Evolutionary conservation across 1,284 basidiomycete species (phyloP).

Genomic region (Cystobasidium sp.): DNA sequence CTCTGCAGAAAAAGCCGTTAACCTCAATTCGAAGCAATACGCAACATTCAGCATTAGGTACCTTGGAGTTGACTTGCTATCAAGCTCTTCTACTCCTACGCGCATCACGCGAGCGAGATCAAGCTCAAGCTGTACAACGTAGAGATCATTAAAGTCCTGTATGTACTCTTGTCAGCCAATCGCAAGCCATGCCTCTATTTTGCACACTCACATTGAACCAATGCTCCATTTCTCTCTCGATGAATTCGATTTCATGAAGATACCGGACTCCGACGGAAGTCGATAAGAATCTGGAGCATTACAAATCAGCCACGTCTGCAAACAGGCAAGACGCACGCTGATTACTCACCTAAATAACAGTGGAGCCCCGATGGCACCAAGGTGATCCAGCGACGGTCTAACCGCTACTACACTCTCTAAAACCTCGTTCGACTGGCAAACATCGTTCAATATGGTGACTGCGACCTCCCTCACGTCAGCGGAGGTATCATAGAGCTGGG

Average conservation of each 20-base stretch:
- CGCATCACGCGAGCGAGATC: constrained; percentile 77
- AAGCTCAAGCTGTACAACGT: constrained; percentile 84
- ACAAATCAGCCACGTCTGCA: not conserved
- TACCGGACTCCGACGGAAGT: constrained; percentile 91
- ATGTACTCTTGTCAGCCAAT: not conserved
- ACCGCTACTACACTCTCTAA: constrained; percentile 90
- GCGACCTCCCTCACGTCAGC: constrained; percentile 88
- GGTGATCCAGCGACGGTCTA: constrained; percentile 90
- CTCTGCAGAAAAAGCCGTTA: constrained; percentile 7
- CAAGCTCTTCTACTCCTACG: constrained; percentile 54
- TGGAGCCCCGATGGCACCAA: constrained; percentile 88
- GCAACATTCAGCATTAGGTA: not conserved
- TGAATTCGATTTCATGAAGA: constrained; percentile 86
- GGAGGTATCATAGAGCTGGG: constrained; percentile 91
- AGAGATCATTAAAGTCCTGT: constrained; percentile 82
- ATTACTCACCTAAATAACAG: constrained; percentile 76
- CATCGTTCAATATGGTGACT: constrained; percentile 84
- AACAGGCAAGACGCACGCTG: not conserved
- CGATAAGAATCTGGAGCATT: constrained; percentile 78
- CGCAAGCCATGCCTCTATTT: not conserved
- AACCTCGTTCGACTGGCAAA: constrained; percentile 74
- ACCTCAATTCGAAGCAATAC: not conserved
- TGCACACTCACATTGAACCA: constrained; percentile 80
- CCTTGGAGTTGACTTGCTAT: not conserved
- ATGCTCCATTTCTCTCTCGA: constrained; percentile 89